phyloP scores from a whole-genome alignment of 257 asterid genomes.

The Echium plantagineum region DNA sequence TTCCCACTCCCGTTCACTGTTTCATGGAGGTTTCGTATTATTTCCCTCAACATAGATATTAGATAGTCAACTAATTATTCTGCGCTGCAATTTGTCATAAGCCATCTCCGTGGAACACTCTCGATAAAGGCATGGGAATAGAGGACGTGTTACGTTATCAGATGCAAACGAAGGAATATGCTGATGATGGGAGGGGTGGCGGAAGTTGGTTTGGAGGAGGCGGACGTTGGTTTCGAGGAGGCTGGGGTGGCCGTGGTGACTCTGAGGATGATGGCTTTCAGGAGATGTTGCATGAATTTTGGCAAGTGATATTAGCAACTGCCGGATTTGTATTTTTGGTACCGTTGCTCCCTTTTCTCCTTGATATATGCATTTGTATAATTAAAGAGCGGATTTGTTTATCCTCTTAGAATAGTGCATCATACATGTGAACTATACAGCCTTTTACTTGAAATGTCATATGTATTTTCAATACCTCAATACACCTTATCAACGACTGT shows the following conservation, averaged over 20 bases:
- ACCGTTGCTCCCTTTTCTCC: constrained; percentile 10
- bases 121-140: constrained; percentile 37
- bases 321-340: constrained; percentile 56
- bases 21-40: not conserved
- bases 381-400: too few relatives aligned
- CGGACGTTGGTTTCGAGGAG: constrained; percentile 42
- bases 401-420: too few relatives aligned
- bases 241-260: constrained; percentile 10
- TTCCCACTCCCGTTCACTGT: not conserved
- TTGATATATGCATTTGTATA: too few relatives aligned
- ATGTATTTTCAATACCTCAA: too few relatives aligned
- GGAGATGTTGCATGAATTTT: constrained; percentile 37
- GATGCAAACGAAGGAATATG: constrained; percentile 55
- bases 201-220: not conserved
- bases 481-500: not conserved
- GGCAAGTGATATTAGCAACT: constrained; percentile 48
- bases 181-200: constrained; percentile 37
- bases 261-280: constrained; percentile 5
- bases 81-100: not conserved
- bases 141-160: constrained; percentile 70
- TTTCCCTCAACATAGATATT: not conserved
- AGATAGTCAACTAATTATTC: not conserved
- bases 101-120: not conserved
- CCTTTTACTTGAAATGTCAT: too few relatives aligned
- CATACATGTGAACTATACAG: too few relatives aligned